phyloP scores from a whole-genome alignment of 164 flowering plant genomes.

The Stephania cephalantha region DNA sequence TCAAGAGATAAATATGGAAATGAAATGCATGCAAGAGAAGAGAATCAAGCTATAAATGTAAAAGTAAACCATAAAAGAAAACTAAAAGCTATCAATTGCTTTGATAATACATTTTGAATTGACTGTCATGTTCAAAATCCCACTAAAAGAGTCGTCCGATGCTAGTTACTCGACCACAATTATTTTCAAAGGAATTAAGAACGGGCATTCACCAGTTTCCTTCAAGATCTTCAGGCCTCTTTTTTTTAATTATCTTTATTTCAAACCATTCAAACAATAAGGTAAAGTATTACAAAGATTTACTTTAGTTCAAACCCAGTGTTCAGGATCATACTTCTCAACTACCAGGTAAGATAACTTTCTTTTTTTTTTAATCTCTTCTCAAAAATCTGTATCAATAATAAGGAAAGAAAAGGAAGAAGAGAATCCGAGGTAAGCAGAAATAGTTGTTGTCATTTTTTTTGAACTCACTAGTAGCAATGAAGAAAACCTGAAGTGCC shows the following conservation, averaged over 20 bases:
- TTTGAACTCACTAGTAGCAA: not conserved
- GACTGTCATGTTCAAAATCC: no score
- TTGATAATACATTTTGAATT: no score
- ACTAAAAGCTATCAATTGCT: no score
- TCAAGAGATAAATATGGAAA: not conserved
- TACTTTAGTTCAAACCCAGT: no score
- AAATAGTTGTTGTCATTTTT: not conserved
- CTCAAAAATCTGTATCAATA: no score
- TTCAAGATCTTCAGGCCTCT: not conserved
- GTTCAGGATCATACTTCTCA: no score
- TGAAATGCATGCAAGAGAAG: not conserved
- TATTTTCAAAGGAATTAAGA: no score
- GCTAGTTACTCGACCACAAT: no score
- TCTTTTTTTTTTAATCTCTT: no score
- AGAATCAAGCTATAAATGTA: not conserved
- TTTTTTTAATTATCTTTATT: not conserved
- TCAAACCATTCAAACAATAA: not conserved
- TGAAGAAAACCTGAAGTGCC: slow-evolving; percentile 43
- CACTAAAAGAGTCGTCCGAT: no score
- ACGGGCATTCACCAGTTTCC: not conserved
- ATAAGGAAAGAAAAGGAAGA: not conserved
- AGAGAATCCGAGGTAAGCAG: not conserved
- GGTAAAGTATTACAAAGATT: not conserved
- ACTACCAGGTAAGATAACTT: no score
- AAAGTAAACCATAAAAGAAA: no score